Conservation (phyloP, 257 asterid genomes). For the Forsythia suspensa region DNA sequence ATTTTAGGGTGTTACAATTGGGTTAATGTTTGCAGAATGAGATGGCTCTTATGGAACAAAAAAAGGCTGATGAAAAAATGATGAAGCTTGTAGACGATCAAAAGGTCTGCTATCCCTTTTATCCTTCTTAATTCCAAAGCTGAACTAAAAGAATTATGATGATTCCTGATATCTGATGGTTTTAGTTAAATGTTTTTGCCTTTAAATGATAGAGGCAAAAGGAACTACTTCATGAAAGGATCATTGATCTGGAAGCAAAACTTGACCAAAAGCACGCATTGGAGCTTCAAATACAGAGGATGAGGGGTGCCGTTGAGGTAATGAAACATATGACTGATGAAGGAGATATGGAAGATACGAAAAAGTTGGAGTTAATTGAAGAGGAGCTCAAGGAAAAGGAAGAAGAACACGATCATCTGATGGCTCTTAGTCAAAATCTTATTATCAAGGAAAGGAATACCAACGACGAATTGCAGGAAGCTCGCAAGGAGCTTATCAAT, state of each 20-base stretch:
- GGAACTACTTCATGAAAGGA: slow-evolving; percentile 52
- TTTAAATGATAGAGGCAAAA: slow-evolving; percentile 53
- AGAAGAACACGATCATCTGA: slow-evolving; percentile 55
- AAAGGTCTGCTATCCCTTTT: slow-evolving; percentile 40
- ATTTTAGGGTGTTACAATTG: not conserved
- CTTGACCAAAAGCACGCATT: slow-evolving; percentile 76
- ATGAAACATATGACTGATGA: slow-evolving; percentile 59
- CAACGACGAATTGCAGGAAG: slow-evolving; percentile 73
- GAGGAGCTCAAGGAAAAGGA: slow-evolving; percentile 59
- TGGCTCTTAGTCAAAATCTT: slow-evolving; percentile 44
- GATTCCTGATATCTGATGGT: slow-evolving; percentile 3
- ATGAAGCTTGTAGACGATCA: slow-evolving; percentile 70
- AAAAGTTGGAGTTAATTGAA: slow-evolving; percentile 46
- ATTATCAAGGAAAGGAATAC: slow-evolving; percentile 56
- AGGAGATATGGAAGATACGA: slow-evolving; percentile 48
- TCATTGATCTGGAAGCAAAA: slow-evolving; percentile 57
- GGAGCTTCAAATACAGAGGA: slow-evolving; percentile 55
- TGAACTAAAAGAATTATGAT: slow-evolving; percentile 1
- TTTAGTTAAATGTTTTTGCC: slow-evolving; percentile 5
- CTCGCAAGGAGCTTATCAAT: slow-evolving; percentile 56
- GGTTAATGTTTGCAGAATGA: slow-evolving; percentile 57
- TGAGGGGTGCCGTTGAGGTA: slow-evolving; percentile 57
- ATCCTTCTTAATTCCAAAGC: slow-evolving; percentile 15
- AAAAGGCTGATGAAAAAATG: slow-evolving; percentile 57
- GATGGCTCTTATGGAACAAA: slow-evolving; percentile 66